These are phyloP conservation scores for Rhazya stricta DNA, from an alignment of 257 asterid genomes.

Conservation along the genomic window DNA sequence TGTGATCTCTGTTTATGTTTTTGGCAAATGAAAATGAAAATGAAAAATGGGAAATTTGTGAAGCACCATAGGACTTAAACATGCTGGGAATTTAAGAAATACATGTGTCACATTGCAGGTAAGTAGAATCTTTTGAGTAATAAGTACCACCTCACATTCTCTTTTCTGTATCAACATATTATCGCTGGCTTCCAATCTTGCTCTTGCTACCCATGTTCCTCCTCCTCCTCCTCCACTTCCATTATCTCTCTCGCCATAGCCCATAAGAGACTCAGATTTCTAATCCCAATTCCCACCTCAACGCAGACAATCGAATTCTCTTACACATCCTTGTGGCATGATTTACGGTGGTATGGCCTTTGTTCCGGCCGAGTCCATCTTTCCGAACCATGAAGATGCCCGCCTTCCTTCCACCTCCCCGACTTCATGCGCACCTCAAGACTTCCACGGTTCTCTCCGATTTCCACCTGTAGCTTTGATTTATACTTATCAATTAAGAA, in stretches of 20 bases:
- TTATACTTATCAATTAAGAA: background rate
- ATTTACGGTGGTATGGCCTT: slow-evolving; percentile 42
- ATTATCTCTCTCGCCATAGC: slow-evolving; percentile 7
- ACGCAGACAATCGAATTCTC: background rate
- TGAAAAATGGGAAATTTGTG: background rate
- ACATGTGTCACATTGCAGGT: slow-evolving; percentile 35
- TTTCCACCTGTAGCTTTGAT: background rate
- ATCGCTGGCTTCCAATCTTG: slow-evolving; percentile 78
- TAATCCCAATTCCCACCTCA: background rate
- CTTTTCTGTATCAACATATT: slow-evolving; percentile 30
- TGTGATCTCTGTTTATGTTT: no score
- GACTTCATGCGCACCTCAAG: slow-evolving; percentile 43
- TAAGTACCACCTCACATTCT: slow-evolving; percentile 47
- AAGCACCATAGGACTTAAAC: background rate
- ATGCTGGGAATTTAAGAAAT: slow-evolving; percentile 7
- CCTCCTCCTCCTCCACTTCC: slow-evolving; percentile 13
- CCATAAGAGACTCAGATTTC: background rate
- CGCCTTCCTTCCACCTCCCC: slow-evolving; percentile 29
- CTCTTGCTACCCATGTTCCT: slow-evolving; percentile 54
- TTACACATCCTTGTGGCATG: slow-evolving; percentile 9
- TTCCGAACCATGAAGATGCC: slow-evolving; percentile 39
- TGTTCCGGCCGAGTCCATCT: slow-evolving; percentile 46
- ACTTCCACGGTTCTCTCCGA: slow-evolving; percentile 39
- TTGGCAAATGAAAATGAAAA: background rate
- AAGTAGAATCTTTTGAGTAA: slow-evolving; percentile 32